Conservation (phyloP, 2,329 filamentous ascomycete genomes). For the Talaromyces funiculosus region DNA sequence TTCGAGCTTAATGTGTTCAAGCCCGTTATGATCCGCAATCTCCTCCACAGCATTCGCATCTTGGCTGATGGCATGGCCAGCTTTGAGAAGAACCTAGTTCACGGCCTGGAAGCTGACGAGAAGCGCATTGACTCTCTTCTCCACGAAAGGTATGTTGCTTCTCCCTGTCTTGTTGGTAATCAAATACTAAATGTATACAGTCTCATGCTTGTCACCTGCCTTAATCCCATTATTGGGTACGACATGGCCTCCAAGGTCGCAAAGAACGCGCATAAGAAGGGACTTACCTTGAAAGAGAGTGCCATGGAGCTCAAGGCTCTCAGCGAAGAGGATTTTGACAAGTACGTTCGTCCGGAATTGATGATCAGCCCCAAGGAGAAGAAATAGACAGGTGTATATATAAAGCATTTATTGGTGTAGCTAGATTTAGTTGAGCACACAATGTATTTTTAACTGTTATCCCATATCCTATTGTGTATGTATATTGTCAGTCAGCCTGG, state of each 20-base stretch:
- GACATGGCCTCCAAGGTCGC: conserved; percentile 96
- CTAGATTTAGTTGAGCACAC: not conserved
- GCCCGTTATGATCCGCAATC: conserved; percentile 89
- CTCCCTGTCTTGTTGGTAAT: not conserved
- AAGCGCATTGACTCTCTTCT: conserved; percentile 82
- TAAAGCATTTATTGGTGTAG: not conserved
- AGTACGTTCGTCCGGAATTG: conserved; percentile 82
- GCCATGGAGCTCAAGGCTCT: conserved; percentile 89
- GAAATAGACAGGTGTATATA: conserved; percentile 38
- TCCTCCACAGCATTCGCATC: conserved; percentile 85
- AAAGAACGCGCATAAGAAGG: conserved; percentile 99
- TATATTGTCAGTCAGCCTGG: not conserved
- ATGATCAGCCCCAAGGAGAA: conserved; percentile 82
- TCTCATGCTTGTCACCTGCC: conserved; percentile 95
- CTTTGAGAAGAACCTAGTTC: conserved; percentile 90
- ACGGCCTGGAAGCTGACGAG: conserved; percentile 86
- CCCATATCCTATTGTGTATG: not conserved
- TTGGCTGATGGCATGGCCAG: conserved; percentile 88
- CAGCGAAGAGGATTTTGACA: conserved; percentile 83
- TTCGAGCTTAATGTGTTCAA: conserved; percentile 99
- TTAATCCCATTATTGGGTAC: conserved; percentile 96
- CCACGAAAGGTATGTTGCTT: conserved; percentile 75
- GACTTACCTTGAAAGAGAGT: conserved; percentile 84
- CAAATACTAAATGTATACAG: conserved; percentile 40
- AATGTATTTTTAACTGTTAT: conserved; percentile 7